phyloP scores from a whole-genome alignment of 805 yeast species.

The Candida caryicola region DNA sequence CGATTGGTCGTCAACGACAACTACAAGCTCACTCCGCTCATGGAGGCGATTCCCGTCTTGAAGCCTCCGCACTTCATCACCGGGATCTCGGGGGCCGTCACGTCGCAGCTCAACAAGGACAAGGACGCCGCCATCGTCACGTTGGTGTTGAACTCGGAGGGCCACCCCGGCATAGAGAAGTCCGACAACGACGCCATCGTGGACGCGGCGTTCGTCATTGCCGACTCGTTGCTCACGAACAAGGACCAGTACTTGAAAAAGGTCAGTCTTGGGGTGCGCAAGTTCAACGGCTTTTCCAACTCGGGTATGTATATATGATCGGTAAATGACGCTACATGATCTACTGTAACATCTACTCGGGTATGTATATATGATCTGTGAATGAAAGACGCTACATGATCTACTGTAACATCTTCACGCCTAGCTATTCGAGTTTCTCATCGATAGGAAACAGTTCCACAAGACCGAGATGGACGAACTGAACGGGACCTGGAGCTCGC shows the following conservation, averaged over 20 bases:
- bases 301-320: conserved; percentile 25
- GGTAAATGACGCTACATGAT: no score
- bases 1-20: conserved; percentile 16
- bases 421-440: conserved; percentile 50
- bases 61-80: conserved; percentile 63
- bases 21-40: conserved; percentile 5
- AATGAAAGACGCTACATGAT: no score
- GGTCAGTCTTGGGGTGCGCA: conserved; percentile 21
- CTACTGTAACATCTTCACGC: no score
- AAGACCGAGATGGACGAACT: conserved; percentile 81
- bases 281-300: conserved; percentile 22
- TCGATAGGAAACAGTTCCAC: conserved; percentile 91
- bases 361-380: no score
- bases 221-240: conserved; percentile 6
- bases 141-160: conserved; percentile 54
- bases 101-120: conserved; percentile 20
- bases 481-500: conserved; percentile 83
- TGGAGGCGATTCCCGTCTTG: conserved; percentile 26
- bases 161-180: conserved; percentile 59
- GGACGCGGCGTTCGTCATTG: conserved; percentile 23
- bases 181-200: conserved; percentile 42
- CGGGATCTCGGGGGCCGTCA: conserved; percentile 51
- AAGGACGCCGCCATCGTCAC: conserved; percentile 8
- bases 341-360: no score
- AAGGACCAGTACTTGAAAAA: conserved; percentile 10